Base-by-base conservation (phyloP, 306 rosid species). In the Medicago truncatula region DNA sequence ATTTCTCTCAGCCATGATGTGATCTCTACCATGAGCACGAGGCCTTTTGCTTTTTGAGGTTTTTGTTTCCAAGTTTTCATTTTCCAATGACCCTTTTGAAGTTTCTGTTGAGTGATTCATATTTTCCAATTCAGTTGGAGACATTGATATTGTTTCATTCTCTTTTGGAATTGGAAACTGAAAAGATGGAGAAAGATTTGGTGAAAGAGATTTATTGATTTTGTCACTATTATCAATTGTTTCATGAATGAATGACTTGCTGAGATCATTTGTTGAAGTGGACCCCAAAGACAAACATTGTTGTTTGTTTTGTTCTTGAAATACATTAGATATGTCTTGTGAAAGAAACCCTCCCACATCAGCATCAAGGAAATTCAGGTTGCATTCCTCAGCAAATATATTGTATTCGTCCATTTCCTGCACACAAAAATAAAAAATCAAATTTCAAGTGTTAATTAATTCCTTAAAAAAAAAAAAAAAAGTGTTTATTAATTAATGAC, bases 1-100 rank as follows among this genome's bases (percentile, higher is more conserved):
- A 71, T 81, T 91, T 66, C 98, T 85, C 74, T 93, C 98, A 0
- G 97, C 96, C 62, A 93, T 76, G 62, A 93, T 82, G 75, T 91
- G 98, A 46, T 88, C 98, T 50, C 87, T 92, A 65, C 85, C 82
- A 46, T 85, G 76, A 57, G 84, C 67, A 11, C 76, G 72, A 38
- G 87, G 61, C 74, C 82, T 84, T 71, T 86, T 93, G 21, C 60
- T 89, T 6, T 78, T 76, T 2, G 60, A 56, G 47, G 77, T 8
- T 70, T 74, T 80, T 28, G 81, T 14, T 20, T 65, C 80, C 39
- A 44, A 62, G 71, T 76, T 81, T 71, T 54, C 86, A 53, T 49
- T 79, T 40, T 77, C 77, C 1, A 65, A 13, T 2, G 72, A 34
- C 21, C 81, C 88, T 16, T 79, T 74, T 56, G 82, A 50, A 5